Evolutionary conservation across 1,139 yeast genomes (phyloP), one percentile per base, ranked within the genome.

Genomic region (Diutina siamensis): DNA sequence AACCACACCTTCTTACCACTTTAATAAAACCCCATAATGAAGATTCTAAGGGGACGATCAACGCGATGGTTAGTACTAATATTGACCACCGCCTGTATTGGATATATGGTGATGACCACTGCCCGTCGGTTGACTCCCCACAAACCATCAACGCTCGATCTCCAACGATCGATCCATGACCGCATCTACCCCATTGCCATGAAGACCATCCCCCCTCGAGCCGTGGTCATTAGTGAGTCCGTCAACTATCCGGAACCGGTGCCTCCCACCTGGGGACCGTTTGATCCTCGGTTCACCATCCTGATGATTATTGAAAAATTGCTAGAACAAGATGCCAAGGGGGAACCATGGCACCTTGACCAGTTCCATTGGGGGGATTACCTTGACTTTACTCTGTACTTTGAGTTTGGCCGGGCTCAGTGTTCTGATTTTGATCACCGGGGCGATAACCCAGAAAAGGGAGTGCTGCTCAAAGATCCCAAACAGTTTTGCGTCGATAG

Each of bases 351-450:
- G 13, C 40, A 22, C 3, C 40, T 35, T n/a, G 42, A 38, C n/a
- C 31, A 22, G n/a, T 38, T 38, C 15, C 42, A 38, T 27, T 38
- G 42, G 42, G 42, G 19, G 15, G 42, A 38, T 17, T 38, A 38
- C 32, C 21, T 25, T 17, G 28, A 38, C 15, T 13, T 38, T n/a
- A 25, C 18, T 8, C 18, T 32, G 13, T 25, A 13, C 20, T 38
- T 38, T 25, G 32, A 25, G n/a, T 17, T n/a, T 12, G 42, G 42
- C 3, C 31, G 20, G 13, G 42, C 31, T 5, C 20, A 17, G 32
- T 38, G 42, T 22, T 7, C 21, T 7, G 31, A 25, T 15, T 38
- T 38, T 10, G 42, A 35, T n/a, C 40, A 38, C 12, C 32, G 31
- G n/a, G n/a, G n/a, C n/a, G n/a, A n/a, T n/a, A n/a, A 5, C 21